Percentiles rank a stretch among this genome's conserved stretches.
These are phyloP conservation scores for Colletotrichum sansevieriae DNA, from an alignment of 2,329 filamentous ascomycete species.

Conservation along the genomic window DNA sequence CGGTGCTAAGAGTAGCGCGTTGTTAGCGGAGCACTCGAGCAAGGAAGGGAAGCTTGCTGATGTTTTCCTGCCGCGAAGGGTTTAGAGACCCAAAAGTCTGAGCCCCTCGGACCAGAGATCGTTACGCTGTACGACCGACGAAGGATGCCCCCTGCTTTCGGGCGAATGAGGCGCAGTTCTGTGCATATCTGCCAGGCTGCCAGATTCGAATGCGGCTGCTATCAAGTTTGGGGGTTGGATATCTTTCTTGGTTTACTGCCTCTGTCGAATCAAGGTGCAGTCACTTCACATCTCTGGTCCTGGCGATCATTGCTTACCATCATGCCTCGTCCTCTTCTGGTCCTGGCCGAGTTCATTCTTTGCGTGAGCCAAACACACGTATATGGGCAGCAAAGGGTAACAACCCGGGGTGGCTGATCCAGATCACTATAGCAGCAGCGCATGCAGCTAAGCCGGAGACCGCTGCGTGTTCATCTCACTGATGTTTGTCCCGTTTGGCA, in stretches of 20 bases:
- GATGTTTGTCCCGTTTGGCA: constrained; percentile 27
- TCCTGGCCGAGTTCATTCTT: too few species aligned
- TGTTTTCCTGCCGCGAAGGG: constrained; percentile 36
- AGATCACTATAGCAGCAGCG: neutral
- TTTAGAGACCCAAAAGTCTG: constrained; percentile 30
- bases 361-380: too few species aligned
- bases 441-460: constrained; percentile 23
- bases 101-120: constrained; percentile 12
- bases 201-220: constrained; percentile 29
- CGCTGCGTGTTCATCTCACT: constrained; percentile 31
- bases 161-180: constrained; percentile 38
- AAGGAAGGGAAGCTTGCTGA: constrained; percentile 40
- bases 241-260: too few species aligned
- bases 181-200: constrained; percentile 34
- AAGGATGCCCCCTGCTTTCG: constrained; percentile 28
- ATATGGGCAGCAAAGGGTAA: too few species aligned
- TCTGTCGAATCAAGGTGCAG: too few species aligned
- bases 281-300: too few species aligned
- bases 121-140: constrained; percentile 26
- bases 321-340: too few species aligned
- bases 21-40: constrained; percentile 20
- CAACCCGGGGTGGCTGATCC: too few species aligned
- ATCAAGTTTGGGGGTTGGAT: too few species aligned
- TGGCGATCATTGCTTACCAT: too few species aligned
- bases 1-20: constrained; percentile 14